Evolutionary conservation across 2,329 filamentous ascomycete species (phyloP), one percentile per base, ranked within the genome.

Genomic region (Aureobasidium sp.): DNA sequence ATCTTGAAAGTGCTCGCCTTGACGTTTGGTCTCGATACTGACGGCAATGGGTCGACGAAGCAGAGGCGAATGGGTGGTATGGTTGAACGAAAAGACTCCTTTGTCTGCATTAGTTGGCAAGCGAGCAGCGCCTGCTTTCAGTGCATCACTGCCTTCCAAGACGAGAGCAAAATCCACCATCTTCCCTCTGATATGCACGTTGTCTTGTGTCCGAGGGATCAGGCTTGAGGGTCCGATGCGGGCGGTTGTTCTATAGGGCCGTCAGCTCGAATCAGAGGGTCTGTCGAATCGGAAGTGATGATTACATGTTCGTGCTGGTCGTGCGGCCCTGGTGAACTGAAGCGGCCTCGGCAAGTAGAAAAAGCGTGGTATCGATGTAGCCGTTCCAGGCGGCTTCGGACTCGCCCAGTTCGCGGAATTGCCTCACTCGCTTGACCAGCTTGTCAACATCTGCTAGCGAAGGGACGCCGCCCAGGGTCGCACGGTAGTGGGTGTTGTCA

Each of bases 21-120:
- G 30, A 21, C 39, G 53, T 57, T 62, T 62, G 29, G 61, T 62
- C 45, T 62, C 53, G 21, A 62, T 59, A 45, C 61, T 62, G 21
- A 21, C 21, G 21, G 21, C 21, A 21, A 21, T 21, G 21, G 21
- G 21, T 21, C 21, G 21, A 21, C 21, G 44, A 45, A 57, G 39
- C 39, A 59, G 34, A 41, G 61, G 53, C 42, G 25, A 25, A 59
- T 57, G 37, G 36, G 47, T 42, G 11, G 53, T 62, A 57, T 62
- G 61, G 45, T 62, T 62, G 53, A 53, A 62, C 53, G 44, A 49
- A 39, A 48, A 50, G 29, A 59, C 42, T 39, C 42, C 57, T 34
- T 57, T 57, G 34, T 50, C 57, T 42, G 44, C 45, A 30, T 50
- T 49, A 13, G 25, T 41, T 59, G n/a, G 57, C 42, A 59, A 39